Evolutionary conservation across 2,329 filamentous ascomycete genomes (phyloP).

Genomic region (Catunica adiposa): DNA sequence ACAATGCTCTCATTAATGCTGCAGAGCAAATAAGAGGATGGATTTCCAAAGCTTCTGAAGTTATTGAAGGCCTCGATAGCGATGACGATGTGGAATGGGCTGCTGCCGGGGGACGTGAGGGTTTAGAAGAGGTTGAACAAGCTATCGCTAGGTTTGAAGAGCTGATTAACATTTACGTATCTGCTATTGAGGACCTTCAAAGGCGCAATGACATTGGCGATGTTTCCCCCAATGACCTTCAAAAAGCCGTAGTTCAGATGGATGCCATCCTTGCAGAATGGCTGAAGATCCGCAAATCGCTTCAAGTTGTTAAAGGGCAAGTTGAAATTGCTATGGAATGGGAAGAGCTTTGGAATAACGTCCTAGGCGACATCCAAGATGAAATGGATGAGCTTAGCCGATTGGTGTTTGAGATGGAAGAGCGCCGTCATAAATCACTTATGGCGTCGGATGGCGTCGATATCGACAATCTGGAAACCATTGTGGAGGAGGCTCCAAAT

Average conservation of each 20-base stretch:
- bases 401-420: slow-evolving; percentile 94
- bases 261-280: slow-evolving; percentile 73
- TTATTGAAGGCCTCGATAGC: slow-evolving; percentile 74
- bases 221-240: slow-evolving; percentile 56
- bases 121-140: slow-evolving; percentile 53
- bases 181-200: slow-evolving; percentile 86
- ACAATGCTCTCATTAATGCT: slow-evolving; percentile 66
- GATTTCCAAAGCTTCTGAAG: slow-evolving; percentile 83
- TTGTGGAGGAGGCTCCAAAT: slow-evolving; percentile 70
- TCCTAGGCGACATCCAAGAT: slow-evolving; percentile 79
- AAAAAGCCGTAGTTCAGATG: slow-evolving; percentile 70
- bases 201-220: slow-evolving; percentile 55
- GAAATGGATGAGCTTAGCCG: slow-evolving; percentile 67
- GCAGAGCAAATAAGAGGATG: slow-evolving; percentile 86
- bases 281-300: slow-evolving; percentile 59
- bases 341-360: slow-evolving; percentile 91
- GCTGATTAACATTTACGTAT: slow-evolving; percentile 80
- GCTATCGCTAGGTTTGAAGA: slow-evolving; percentile 74
- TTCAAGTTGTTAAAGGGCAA: slow-evolving; percentile 70
- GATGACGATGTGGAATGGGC: slow-evolving; percentile 98
- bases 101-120: slow-evolving; percentile 67
- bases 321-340: slow-evolving; percentile 98
- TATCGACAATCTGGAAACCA: slow-evolving; percentile 79
- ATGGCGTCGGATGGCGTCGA: slow-evolving; percentile 53
- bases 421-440: slow-evolving; percentile 69